Evolutionary conservation across 1,284 basidiomycete genomes (phyloP).

Genomic region (Xerocomus nothofagi): DNA sequence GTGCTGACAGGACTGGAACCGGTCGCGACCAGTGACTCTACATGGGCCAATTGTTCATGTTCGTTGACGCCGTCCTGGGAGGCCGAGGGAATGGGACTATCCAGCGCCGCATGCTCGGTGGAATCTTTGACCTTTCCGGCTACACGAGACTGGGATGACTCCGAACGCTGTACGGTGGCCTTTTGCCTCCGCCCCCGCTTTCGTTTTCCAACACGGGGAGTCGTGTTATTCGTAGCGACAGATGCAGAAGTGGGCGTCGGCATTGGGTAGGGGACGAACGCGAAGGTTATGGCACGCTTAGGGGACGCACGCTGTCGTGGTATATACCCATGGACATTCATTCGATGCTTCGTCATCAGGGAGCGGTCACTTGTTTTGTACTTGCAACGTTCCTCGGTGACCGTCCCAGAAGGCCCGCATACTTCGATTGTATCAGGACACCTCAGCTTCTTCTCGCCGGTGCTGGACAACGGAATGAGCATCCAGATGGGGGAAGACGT

Average conservation of each 20-base stretch:
- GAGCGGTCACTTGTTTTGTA: slow-evolving; percentile 18
- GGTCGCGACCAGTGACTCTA: neutral
- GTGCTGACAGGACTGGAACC: neutral
- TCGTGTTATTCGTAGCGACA: too few relatives aligned
- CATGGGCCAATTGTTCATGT: neutral
- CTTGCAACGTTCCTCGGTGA: neutral
- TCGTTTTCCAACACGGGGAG: neutral
- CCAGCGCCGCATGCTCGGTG: neutral
- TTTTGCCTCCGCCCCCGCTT: neutral
- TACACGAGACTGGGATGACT: neutral
- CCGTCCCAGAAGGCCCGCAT: neutral
- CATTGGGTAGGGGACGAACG: neutral
- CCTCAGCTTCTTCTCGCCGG: slow-evolving; percentile 6
- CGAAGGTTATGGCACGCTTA: too few relatives aligned
- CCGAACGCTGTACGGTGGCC: neutral
- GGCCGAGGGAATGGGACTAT: neutral
- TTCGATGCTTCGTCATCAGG: slow-evolving; percentile 20
- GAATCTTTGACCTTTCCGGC: neutral
- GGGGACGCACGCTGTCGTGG: slow-evolving; percentile 3
- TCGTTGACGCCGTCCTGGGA: neutral
- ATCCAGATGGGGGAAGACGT: neutral
- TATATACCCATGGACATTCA: slow-evolving; percentile 10
- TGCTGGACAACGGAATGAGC: slow-evolving; percentile 7
- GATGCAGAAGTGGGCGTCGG: neutral
- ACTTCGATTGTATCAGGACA: slow-evolving; percentile 3